Conservation (phyloP, 2,329 filamentous ascomycete species). For the Penicillium sp. region DNA sequence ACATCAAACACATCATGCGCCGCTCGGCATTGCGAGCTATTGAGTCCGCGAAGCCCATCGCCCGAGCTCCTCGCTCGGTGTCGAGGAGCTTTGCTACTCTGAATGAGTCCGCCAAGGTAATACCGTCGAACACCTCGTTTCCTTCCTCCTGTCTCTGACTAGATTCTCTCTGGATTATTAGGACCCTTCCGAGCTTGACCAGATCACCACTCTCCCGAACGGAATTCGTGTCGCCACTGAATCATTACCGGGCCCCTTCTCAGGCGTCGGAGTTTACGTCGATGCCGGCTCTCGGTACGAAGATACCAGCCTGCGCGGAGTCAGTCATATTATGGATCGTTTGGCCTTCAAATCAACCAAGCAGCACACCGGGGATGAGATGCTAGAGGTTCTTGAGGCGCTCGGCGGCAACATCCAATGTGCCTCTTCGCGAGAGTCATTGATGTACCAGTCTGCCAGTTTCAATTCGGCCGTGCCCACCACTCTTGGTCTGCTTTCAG, state of each 20-base stretch:
- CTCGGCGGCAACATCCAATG: constrained; percentile 97
- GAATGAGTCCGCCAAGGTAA: constrained; percentile 42
- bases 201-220: constrained; percentile 87
- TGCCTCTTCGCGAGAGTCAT: constrained; percentile 88
- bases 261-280: constrained; percentile 92
- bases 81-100: constrained; percentile 43
- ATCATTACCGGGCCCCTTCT: constrained; percentile 90
- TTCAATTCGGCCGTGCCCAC: constrained; percentile 91
- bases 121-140: background rate
- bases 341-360: constrained; percentile 90
- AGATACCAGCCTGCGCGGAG: constrained; percentile 79
- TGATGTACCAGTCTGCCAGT: constrained; percentile 98
- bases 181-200: constrained; percentile 86
- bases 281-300: constrained; percentile 96
- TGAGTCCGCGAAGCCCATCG: constrained; percentile 42
- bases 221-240: constrained; percentile 94
- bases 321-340: constrained; percentile 95
- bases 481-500: constrained; percentile 82
- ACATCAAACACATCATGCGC: constrained; percentile 37
- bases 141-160: constrained; percentile 9
- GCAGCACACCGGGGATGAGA: constrained; percentile 73
- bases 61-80: constrained; percentile 37
- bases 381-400: constrained; percentile 84
- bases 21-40: constrained; percentile 45
- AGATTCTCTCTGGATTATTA: constrained; percentile 35